Conservation (phyloP, 1,284 basidiomycete genomes). For the Megacollybia platyphylla region DNA sequence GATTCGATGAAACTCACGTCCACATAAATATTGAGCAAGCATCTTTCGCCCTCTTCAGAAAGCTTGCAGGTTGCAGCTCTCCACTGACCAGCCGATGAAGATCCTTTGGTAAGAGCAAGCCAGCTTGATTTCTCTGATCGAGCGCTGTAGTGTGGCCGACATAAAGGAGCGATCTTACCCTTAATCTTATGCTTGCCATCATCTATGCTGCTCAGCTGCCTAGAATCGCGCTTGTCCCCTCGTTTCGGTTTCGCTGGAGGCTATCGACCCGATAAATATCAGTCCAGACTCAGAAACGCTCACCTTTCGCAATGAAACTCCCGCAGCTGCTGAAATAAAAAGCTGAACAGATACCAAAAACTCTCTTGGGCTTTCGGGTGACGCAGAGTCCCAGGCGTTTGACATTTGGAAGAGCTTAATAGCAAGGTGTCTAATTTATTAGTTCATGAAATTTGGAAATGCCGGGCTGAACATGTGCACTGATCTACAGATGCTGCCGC, state of each 20-base stretch:
- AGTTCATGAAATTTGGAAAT: too few relatives aligned
- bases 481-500: too few relatives aligned
- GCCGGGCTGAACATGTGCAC: too few relatives aligned
- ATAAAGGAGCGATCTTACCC: conserved; percentile 25
- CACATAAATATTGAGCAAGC: conserved; percentile 57
- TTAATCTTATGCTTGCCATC: conserved; percentile 41
- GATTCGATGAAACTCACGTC: conserved; percentile 33
- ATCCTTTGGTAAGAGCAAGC: conserved; percentile 44
- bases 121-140: conserved; percentile 57
- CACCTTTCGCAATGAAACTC: conserved; percentile 46
- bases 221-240: conserved; percentile 40
- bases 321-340: conserved; percentile 45
- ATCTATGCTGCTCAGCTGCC: conserved; percentile 18
- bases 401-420: too few relatives aligned
- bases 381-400: neutral
- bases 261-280: conserved; percentile 8
- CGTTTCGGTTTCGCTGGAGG: conserved; percentile 31
- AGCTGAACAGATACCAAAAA: conserved; percentile 46
- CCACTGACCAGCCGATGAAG: conserved; percentile 49
- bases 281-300: conserved; percentile 1
- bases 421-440: too few relatives aligned
- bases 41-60: conserved; percentile 51
- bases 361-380: conserved; percentile 13
- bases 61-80: conserved; percentile 57
- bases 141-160: conserved; percentile 3